Evolutionary conservation across 1,284 basidiomycete genomes (phyloP).

Genomic region (Tilletia caries): DNA sequence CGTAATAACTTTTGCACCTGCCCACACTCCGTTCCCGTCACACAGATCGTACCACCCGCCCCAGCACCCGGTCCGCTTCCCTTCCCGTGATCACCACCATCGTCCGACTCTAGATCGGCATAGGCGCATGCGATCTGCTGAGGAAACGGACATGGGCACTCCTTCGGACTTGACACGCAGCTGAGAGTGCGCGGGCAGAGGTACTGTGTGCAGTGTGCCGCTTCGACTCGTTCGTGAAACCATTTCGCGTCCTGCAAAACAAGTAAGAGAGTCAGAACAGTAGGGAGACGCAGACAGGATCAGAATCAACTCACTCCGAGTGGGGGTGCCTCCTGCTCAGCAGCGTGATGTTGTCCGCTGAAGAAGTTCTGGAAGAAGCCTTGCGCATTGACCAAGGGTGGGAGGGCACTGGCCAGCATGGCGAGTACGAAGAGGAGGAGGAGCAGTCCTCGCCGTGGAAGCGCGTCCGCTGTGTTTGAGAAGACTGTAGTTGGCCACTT

Average conservation of each 20-base stretch:
- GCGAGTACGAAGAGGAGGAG: constrained; percentile 3
- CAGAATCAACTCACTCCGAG: constrained; percentile 27
- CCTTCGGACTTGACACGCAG: constrained; percentile 42
- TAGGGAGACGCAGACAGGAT: not conserved
- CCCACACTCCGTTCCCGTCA: constrained; percentile 3
- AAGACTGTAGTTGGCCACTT: not conserved
- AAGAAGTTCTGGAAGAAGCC: constrained; percentile 43
- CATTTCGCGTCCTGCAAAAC: constrained; percentile 30
- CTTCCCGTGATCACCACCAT: not conserved
- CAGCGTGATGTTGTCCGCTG: constrained; percentile 24
- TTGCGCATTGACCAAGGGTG: not conserved
- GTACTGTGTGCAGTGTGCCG: constrained; percentile 37
- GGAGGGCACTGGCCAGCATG: not conserved
- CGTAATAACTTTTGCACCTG: not conserved
- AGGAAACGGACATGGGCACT: constrained; percentile 46
- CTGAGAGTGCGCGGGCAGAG: constrained; percentile 44
- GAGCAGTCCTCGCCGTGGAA: not conserved
- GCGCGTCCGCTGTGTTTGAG: not conserved
- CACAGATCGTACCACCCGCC: not conserved
- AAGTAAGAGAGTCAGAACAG: not conserved
- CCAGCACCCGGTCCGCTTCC: not conserved
- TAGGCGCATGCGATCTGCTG: constrained; percentile 24
- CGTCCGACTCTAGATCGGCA: not conserved
- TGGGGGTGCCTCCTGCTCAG: constrained; percentile 31
- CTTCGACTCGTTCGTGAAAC: constrained; percentile 42